Evolutionary conservation across 2,329 filamentous ascomycete genomes (phyloP).

Genomic region (Penicillium olsonii): DNA sequence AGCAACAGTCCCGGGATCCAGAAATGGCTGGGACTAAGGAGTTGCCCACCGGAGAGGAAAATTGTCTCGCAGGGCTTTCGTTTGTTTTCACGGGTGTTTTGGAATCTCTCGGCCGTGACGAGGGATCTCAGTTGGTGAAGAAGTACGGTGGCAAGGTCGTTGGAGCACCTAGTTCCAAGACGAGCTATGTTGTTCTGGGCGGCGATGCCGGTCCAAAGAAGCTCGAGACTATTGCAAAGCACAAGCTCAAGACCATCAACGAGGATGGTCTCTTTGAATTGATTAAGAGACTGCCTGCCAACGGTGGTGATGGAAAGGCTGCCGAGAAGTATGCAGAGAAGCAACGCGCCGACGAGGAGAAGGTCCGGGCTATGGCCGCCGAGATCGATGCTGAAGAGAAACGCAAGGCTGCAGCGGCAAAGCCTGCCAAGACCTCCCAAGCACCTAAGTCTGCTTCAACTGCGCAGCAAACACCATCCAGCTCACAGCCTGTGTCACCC

Average conservation of each 20-base stretch:
- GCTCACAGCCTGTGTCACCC: conserved; percentile 44
- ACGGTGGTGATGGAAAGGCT: conserved; percentile 84
- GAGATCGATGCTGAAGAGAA: conserved; percentile 86
- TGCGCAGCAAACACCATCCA: conserved; percentile 49
- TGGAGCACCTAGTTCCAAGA: conserved; percentile 83
- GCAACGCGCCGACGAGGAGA: conserved; percentile 79
- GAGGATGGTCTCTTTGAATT: conserved; percentile 89
- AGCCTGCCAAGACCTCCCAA: conserved; percentile 47
- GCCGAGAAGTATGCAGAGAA: conserved; percentile 85
- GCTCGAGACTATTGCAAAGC: conserved; percentile 76
- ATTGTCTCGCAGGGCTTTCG: conserved; percentile 83
- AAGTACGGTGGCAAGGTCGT: conserved; percentile 92
- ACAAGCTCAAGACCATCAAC: conserved; percentile 86
- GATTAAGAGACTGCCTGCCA: conserved; percentile 76
- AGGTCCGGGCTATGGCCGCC: conserved; percentile 74
- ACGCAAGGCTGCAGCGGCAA: conserved; percentile 30
- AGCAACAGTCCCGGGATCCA: conserved; percentile 62
- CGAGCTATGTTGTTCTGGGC: conserved; percentile 88
- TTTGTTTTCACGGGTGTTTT: conserved; percentile 96
- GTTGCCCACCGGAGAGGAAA: conserved; percentile 78
- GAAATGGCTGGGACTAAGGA: conserved; percentile 66
- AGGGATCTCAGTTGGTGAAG: conserved; percentile 84
- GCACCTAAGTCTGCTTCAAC: conserved; percentile 30
- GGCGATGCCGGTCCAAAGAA: conserved; percentile 92
- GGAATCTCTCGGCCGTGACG: conserved; percentile 76